Evolutionary conservation across 2,329 filamentous ascomycete genomes (phyloP), one percentile per base, ranked within the genome.

Genomic region (Diplodia scrobiculata): DNA sequence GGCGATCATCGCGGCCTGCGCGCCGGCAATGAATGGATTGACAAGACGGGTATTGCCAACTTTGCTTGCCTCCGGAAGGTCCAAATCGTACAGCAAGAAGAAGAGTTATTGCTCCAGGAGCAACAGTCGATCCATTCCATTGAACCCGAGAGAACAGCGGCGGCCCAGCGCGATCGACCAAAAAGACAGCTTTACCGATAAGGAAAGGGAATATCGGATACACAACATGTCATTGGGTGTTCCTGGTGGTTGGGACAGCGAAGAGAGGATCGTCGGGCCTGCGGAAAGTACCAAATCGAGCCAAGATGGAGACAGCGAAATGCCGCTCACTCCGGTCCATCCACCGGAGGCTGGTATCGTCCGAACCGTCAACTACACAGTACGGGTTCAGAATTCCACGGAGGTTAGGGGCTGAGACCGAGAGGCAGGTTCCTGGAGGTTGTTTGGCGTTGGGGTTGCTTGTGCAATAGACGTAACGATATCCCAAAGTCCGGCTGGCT

Each of bases 1-100:
- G 0, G 84, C 82, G 59, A 83, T 86, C 68, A 76, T 84, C 51
- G 83, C 82, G 0, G 83, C 83, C 6, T 84, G 82, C 68, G 79
- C 85, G 0, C 84, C 84, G 0, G 84, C 83, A 0, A 74, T 85
- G 47, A 78, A 82, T 5, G 82, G 83, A 2, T 76, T 83, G 14
- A 69, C 84, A 36, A 74, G 75, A 3, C 70, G 71, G 45, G 58
- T 77, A 9, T 70, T 73, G 65, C 76, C 75, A 6, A 68, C 62
- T 5, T 73, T 75, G 25, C 77, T 77, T 66, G 70, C 72, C 3
- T 69, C 71, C 1, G 66, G 69, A 11, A 67, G 60, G 65, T 68
- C 53, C 27, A 45, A 32, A 14, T 62, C 58, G 10, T 62, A 50
- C 58, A 62, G 58, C 58, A 62, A 38, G 32, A 27, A 47, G 13